Evolutionary conservation across 2,329 filamentous ascomycete genomes (phyloP), one percentile per base, ranked within the genome.

Genomic region (Penicillium crustosum): DNA sequence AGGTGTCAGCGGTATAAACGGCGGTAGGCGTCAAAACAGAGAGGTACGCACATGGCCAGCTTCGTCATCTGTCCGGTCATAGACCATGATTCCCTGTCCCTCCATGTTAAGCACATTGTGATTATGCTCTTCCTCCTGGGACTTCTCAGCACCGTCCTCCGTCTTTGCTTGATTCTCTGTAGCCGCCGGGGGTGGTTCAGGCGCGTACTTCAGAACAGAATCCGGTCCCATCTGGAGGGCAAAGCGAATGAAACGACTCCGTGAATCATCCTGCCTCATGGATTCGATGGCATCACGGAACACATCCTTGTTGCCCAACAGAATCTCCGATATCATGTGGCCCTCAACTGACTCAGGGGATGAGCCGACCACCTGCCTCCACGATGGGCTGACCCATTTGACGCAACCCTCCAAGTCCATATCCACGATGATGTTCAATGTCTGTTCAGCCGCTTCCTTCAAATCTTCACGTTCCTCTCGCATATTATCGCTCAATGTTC

Each of bases 51-150:
- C 91, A 81, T 97, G 93, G 70, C 91, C 94, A 73, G 94, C 90
- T 55, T 88, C 89, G 51, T 91, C 92, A 38, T 91, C 90, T 13
- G 89, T 85, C 61, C 89, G 87, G 73, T 97, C 93, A 73, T 96
- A 97, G 7, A 97, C 91, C 89, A 97, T 96, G 70, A 99, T 99
- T 23, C 94, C 94, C 76, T 99, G 94, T 7, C 91, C 95, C 77
- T 99, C 95, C 59, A 99, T 83, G 61, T 92, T 89, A 59, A 96
- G 82, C 39, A 86, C 77, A 52, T 82, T 75, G n/a, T 78, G 74
- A 17, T 77, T 70, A 29, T 75, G 70, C 54, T 78, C 71, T 27
- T 77, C 68, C 48, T 72, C 66, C 29, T 73, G 68, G 47, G 78
- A 75, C 58, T 75, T 70, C 15, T 78, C 66, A 8, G 53, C 67